These are phyloP conservation scores for Aspergillus nanangensis DNA, from an alignment of 495 filamentous ascomycete species.

Conservation along the genomic window DNA sequence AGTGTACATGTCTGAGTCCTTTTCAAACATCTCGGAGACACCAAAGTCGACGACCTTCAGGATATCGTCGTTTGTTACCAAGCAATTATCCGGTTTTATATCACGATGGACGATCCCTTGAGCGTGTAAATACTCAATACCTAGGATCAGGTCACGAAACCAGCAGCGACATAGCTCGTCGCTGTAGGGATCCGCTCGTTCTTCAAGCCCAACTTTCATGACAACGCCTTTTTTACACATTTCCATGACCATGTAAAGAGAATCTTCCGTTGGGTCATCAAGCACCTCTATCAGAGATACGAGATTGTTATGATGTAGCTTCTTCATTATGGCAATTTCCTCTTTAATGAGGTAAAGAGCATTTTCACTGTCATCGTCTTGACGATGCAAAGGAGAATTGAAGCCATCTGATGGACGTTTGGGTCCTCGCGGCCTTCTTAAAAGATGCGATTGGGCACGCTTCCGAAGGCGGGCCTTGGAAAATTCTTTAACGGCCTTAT, in stretches of 20 bases:
- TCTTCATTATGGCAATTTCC: conserved; percentile 99
- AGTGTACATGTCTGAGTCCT: conserved; percentile 82
- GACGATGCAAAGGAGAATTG: conserved; percentile 58
- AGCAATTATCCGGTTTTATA: conserved; percentile 96
- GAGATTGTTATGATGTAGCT: conserved; percentile 88
- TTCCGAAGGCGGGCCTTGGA: conserved; percentile 91
- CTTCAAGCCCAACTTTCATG: conserved; percentile 92
- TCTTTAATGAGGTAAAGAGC: conserved; percentile 85
- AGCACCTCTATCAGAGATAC: conserved; percentile 91
- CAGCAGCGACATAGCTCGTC: conserved; percentile 80
- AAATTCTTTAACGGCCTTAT: conserved; percentile 93
- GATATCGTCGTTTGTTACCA: conserved; percentile 84
- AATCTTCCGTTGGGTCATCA: conserved; percentile 93
- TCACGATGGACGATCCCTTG: conserved; percentile 96
- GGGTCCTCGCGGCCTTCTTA: conserved; percentile 60
- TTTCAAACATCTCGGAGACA: conserved; percentile 97
- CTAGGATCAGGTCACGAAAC: conserved; percentile 94
- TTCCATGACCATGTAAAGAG: conserved; percentile 96
- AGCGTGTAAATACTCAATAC: conserved; percentile 93
- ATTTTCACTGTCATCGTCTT: conserved; percentile 56
- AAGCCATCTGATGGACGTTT: conserved; percentile 54
- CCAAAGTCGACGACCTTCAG: conserved; percentile 98
- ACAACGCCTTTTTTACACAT: conserved; percentile 98
- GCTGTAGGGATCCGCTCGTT: conserved; percentile 76
- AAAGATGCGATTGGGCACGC: conserved; percentile 85